Evolutionary conservation across 495 filamentous ascomycete species (phyloP).

Genomic region (Neurospora sp.): DNA sequence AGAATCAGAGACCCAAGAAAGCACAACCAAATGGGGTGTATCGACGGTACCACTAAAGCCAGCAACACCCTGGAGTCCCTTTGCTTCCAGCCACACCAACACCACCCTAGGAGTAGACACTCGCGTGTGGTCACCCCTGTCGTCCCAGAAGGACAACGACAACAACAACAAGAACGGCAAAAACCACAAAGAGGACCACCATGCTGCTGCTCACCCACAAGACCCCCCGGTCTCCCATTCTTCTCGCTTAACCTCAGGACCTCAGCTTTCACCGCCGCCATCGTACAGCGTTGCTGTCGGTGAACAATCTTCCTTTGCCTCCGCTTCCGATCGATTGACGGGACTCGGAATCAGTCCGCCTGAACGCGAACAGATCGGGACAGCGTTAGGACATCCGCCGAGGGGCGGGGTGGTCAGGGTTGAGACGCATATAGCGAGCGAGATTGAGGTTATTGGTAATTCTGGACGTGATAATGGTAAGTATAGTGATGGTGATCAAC

Average conservation of each 20-base stretch:
- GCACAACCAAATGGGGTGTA: background rate
- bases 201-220: background rate
- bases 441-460: background rate
- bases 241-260: background rate
- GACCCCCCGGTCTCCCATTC: background rate
- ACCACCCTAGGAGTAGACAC: background rate
- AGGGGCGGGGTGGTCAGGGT: conserved; percentile 2
- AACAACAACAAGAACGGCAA: background rate
- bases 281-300: background rate
- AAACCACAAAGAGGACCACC: background rate
- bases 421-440: conserved; percentile 6
- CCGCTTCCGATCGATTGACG: background rate
- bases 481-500: background rate
- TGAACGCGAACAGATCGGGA: background rate
- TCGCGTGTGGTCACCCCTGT: background rate
- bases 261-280: background rate
- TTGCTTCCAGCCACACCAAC: background rate
- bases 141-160: background rate
- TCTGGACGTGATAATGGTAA: background rate
- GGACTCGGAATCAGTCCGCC: background rate
- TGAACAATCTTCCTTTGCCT: background rate
- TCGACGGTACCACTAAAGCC: background rate
- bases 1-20: background rate
- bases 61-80: background rate
- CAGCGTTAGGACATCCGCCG: background rate